Percentiles rank a stretch among this genome's conserved stretches.
These are phyloP conservation scores for Alternaria conjuncta DNA, from an alignment of 2,329 filamentous ascomycete genomes.

Conservation along the genomic window DNA sequence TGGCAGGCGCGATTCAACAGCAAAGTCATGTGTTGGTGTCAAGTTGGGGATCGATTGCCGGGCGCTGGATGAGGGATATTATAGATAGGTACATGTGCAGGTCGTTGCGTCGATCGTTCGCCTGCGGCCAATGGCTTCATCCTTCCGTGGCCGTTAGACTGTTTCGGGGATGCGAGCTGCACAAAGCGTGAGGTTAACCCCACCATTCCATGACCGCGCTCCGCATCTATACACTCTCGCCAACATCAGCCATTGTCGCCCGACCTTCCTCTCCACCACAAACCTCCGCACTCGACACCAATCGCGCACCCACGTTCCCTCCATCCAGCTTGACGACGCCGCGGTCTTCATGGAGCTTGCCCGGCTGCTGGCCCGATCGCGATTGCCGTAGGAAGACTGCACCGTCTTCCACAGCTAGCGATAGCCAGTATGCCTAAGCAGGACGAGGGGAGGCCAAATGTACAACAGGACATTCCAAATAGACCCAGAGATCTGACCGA, in stretches of 20 bases:
- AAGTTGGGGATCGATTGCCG: background rate
- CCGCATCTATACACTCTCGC: slow-evolving; percentile 23
- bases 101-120: slow-evolving; percentile 26
- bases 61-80: slow-evolving; percentile 15
- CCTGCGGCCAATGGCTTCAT: slow-evolving; percentile 30
- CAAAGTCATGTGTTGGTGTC: background rate
- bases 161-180: slow-evolving; percentile 25
- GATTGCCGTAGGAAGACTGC: slow-evolving; percentile 66
- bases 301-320: slow-evolving; percentile 17
- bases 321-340: slow-evolving; percentile 26
- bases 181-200: slow-evolving; percentile 42
- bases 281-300: slow-evolving; percentile 7
- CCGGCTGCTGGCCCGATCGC: slow-evolving; percentile 62
- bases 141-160: slow-evolving; percentile 20
- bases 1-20: background rate
- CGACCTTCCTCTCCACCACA: slow-evolving; percentile 15
- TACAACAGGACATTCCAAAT: slow-evolving; percentile 27
- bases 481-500: slow-evolving; percentile 49
- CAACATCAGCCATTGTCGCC: slow-evolving; percentile 38
- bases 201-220: slow-evolving; percentile 45
- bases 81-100: slow-evolving; percentile 18
- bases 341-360: slow-evolving; percentile 61
- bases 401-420: slow-evolving; percentile 58
- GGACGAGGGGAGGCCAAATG: slow-evolving; percentile 29
- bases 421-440: slow-evolving; percentile 54